Percentiles rank a stretch among this genome's conserved stretches.
Evolutionary conservation across 139 green algal species (phyloP).

Genomic region (Asterochloris erici): DNA sequence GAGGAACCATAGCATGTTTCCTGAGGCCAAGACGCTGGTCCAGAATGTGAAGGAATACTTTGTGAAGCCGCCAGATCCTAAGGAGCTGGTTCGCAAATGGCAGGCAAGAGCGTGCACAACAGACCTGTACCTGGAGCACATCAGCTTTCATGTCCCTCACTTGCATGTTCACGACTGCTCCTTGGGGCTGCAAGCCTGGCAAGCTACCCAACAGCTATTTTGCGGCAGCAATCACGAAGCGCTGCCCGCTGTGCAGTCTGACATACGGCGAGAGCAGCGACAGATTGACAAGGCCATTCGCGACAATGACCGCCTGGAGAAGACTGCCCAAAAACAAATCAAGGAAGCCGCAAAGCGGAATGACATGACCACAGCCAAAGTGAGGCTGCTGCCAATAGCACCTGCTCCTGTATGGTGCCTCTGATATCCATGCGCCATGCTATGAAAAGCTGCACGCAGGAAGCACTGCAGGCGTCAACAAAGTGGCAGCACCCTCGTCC

Average conservation of each 20-base stretch:
- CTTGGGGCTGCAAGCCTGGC: not conserved
- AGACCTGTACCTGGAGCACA: not conserved
- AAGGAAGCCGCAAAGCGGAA: conserved; percentile 75
- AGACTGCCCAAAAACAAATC: conserved; percentile 67
- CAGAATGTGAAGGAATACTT: conserved; percentile 17
- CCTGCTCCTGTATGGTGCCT: not conserved
- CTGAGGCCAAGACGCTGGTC: conserved; percentile 7
- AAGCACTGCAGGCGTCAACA: too few relatives aligned
- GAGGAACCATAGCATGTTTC: not conserved
- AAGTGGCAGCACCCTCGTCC: too few relatives aligned
- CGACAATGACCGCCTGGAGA: conserved; percentile 76
- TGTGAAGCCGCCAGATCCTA: conserved; percentile 32
- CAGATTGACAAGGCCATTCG: conserved; percentile 3
- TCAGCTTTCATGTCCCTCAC: conserved; percentile 1
- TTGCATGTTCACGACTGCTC: not conserved
- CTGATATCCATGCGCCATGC: not conserved
- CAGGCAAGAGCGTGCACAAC: conserved; percentile 25
- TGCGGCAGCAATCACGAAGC: conserved; percentile 27
- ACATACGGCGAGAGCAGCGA: conserved; percentile 10
- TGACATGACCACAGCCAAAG: conserved; percentile 65
- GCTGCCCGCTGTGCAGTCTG: conserved; percentile 12
- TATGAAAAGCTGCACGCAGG: too few relatives aligned
- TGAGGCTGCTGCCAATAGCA: not conserved
- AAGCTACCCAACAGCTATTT: not conserved
- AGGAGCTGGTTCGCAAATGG: conserved; percentile 53